Percentiles rank a stretch among this genome's conserved stretches.
Evolutionary conservation across 345 rosid genomes (phyloP).

Genomic region (Lumnitzera littorea): DNA sequence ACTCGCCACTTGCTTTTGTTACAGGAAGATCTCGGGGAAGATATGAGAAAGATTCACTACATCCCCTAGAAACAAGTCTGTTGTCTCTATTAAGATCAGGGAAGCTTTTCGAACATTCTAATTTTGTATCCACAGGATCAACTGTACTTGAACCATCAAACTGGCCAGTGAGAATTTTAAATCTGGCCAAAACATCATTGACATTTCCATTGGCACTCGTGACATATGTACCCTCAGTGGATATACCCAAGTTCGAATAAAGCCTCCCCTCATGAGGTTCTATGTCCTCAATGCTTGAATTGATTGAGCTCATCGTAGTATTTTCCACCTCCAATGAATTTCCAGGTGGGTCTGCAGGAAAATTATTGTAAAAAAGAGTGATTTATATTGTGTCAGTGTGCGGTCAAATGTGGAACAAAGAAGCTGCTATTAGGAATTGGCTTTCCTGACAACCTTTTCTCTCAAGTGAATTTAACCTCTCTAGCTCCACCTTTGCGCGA

Average conservation of each 20-base stretch:
- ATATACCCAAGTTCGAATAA: not conserved
- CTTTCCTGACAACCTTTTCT: conserved; percentile 26
- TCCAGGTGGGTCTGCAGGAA: conserved; percentile 1
- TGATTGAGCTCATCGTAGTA: not conserved
- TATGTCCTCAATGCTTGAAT: not conserved
- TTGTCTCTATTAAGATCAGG: not conserved
- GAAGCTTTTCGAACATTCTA: not conserved
- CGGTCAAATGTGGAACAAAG: conserved; percentile 1
- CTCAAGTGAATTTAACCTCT: conserved; percentile 23
- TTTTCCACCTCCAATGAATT: not conserved
- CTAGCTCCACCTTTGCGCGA: conserved; percentile 52
- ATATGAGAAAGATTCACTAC: conserved; percentile 2
- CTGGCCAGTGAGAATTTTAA: not conserved
- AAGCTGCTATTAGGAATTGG: not conserved
- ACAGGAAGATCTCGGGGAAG: conserved; percentile 7
- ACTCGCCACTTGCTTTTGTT: conserved; percentile 3
- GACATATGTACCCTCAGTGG: not conserved
- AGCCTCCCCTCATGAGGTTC: not conserved
- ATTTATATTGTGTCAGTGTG: not conserved
- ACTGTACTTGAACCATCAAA: not conserved
- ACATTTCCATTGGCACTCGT: not conserved
- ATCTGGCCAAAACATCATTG: not conserved
- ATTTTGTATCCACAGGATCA: not conserved
- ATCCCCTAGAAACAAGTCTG: not conserved
- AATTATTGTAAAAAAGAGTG: not conserved